Evolutionary conservation across 140 eudicot genomes (phyloP), one percentile per base, ranked within the genome.

Genomic region (Erigeron philadelphicus): DNA sequence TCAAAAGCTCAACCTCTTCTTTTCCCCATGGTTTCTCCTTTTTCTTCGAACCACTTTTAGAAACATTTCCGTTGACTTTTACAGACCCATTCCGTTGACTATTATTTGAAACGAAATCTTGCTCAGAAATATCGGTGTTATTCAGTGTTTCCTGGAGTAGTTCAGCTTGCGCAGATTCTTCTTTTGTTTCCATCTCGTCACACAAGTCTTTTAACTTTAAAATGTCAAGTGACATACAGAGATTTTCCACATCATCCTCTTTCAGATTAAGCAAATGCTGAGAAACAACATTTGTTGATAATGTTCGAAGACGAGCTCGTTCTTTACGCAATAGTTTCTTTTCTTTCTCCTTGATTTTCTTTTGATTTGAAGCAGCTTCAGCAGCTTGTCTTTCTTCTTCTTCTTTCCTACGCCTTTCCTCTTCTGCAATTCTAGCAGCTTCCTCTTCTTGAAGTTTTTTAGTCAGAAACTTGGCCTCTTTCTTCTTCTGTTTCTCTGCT

Each of bases 321-420:
- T 93, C 98, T 83, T 93, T 93, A n/a, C 98, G 90, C 44, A 93
- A 61, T 57, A 93, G 73, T 72, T 93, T 93, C 80, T 93, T 93
- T 41, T 89, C 98, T 78, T 83, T 93, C 72, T 93, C 98, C 74
- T 78, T 93, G 9, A 75, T 58, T 66, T 93, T 93, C 77, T 93
- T 93, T 63, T 85, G 94, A 1, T 76, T 75, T 44, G 72, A 77
- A 57, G 98, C 95, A 72, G 83, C 82, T 80, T 89, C 96, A 61
- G 98, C 98, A 31, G 94, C 98, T 68, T 56, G 79, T 40, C 80
- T 93, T 6, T 87, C 95, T 31, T 78, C 98, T 79, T 89, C 95
- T 67, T 84, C 93, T 75, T 89, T 93, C 72, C 67, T 77, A 16
- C 18, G 79, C 60, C 61, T 93, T 56, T 84, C 95, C 78, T 93